phyloP scores from a whole-genome alignment of 1,284 basidiomycete genomes.

The Puccinia triticina region DNA sequence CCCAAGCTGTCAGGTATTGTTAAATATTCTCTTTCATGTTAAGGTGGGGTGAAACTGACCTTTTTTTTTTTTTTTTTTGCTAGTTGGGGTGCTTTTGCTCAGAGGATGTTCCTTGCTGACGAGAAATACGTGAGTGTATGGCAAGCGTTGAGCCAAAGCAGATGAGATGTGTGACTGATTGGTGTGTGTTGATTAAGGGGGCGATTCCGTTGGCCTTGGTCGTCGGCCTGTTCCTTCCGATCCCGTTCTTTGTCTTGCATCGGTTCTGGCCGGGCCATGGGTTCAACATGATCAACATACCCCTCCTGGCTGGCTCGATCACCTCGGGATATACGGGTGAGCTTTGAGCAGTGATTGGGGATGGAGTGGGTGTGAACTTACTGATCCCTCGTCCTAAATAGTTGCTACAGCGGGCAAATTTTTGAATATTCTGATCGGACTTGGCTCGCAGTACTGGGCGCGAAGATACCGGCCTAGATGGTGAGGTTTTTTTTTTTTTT shows the following conservation, averaged over 20 bases:
- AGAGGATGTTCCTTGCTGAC: conserved; percentile 30
- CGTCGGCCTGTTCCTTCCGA: conserved; percentile 29
- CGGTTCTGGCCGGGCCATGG: neutral
- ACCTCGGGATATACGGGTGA: conserved; percentile 19
- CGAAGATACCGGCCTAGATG: conserved; percentile 41
- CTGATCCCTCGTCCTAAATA: no score
- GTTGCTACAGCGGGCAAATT: conserved; percentile 44
- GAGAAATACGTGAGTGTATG: conserved; percentile 37
- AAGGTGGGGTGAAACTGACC: neutral
- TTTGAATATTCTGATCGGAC: conserved; percentile 45
- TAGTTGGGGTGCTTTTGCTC: conserved; percentile 44
- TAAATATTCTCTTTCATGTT: neutral
- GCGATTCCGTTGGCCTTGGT: conserved; percentile 40
- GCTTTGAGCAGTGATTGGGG: neutral
- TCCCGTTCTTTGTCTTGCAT: conserved; percentile 37
- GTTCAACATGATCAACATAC: conserved; percentile 37
- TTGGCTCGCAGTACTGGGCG: conserved; percentile 46
- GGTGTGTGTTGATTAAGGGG: neutral
- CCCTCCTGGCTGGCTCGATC: conserved; percentile 28
- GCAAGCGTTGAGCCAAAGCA: neutral
- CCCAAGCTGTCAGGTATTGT: conserved; percentile 38
- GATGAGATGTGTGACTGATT: no score
- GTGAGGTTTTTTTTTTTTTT: no score
- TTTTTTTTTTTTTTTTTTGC: conserved; percentile 14
- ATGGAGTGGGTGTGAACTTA: no score